phyloP scores from a whole-genome alignment of 2,329 filamentous ascomycete species.

The Colletotrichum gloeosporioides region DNA sequence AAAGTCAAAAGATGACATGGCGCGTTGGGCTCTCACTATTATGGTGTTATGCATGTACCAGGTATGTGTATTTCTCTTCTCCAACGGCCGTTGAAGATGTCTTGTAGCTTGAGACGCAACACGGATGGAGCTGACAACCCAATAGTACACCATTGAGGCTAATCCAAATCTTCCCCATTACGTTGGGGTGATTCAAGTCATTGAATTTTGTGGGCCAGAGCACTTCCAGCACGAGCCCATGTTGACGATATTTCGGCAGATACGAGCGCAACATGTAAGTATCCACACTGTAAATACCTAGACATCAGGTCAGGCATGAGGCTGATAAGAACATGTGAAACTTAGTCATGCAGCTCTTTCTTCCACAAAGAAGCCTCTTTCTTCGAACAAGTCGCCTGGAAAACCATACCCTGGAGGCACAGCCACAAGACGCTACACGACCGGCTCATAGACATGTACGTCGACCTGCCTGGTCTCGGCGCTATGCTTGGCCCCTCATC shows the following conservation, averaged over 20 bases:
- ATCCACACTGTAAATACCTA: too few relatives aligned
- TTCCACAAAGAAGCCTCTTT: background rate
- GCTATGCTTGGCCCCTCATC: background rate
- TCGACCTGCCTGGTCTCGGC: background rate
- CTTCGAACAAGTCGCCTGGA: background rate
- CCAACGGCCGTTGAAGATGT: background rate
- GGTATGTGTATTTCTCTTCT: background rate
- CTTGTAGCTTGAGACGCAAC: background rate
- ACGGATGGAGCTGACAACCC: accelerated
- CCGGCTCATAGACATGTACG: background rate
- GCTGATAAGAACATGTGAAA: background rate
- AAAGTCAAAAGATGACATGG: background rate
- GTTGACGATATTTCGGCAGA: background rate
- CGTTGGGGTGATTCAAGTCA: background rate
- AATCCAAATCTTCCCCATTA: background rate
- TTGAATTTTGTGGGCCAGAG: constrained; percentile 1
- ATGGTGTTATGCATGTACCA: constrained; percentile 5
- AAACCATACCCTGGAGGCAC: background rate
- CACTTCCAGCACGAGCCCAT: constrained; percentile 10
- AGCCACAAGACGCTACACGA: background rate
- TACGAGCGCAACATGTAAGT: constrained; percentile 3
- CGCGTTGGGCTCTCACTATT: background rate
- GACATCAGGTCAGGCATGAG: too few relatives aligned
- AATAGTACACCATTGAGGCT: background rate
- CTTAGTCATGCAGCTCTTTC: constrained; percentile 2